Evolutionary conservation across 2,329 filamentous ascomycete genomes (phyloP).

Genomic region (Lasiodiplodia sp.): DNA sequence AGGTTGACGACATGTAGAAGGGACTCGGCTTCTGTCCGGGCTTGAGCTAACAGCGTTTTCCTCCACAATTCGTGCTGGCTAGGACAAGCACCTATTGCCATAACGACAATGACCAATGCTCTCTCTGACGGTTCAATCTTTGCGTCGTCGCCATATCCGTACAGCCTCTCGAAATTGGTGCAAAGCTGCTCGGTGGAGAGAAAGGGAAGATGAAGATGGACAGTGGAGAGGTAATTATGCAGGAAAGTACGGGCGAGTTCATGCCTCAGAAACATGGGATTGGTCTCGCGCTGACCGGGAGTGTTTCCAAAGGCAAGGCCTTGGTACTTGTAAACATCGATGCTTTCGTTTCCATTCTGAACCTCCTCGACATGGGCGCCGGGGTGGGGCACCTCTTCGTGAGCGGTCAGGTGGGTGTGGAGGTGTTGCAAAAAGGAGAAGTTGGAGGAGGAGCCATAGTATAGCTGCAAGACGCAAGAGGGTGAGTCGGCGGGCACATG

Average conservation of each 20-base stretch:
- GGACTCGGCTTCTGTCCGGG: conserved; percentile 20
- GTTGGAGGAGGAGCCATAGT: conserved; percentile 31
- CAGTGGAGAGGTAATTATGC: conserved; percentile 26
- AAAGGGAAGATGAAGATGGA: conserved; percentile 20
- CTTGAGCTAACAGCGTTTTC: conserved; percentile 21
- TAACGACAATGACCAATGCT: conserved; percentile 23
- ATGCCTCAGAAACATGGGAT: conserved; percentile 23
- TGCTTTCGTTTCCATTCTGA: conserved; percentile 27
- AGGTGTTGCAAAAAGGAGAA: conserved; percentile 30
- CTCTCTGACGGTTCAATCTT: conserved; percentile 27
- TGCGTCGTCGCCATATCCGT: conserved; percentile 22
- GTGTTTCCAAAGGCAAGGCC: conserved; percentile 30
- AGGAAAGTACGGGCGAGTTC: conserved; percentile 26
- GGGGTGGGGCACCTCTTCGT: conserved; percentile 19
- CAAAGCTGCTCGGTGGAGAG: conserved; percentile 23
- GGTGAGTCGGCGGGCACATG: conserved; percentile 26
- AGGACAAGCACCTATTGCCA: conserved; percentile 29
- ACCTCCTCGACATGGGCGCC: conserved; percentile 25
- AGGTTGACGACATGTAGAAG: conserved; percentile 26
- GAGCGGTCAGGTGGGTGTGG: conserved; percentile 27
- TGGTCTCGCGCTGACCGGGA: conserved; percentile 23
- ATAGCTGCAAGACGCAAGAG: conserved; percentile 28
- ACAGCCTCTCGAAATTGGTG: conserved; percentile 25
- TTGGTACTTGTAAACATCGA: conserved; percentile 30
- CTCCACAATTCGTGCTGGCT: conserved; percentile 23